Evolutionary conservation across 495 filamentous ascomycete species (phyloP), one percentile per base, ranked within the genome.

Genomic region (Penicillium manginii): DNA sequence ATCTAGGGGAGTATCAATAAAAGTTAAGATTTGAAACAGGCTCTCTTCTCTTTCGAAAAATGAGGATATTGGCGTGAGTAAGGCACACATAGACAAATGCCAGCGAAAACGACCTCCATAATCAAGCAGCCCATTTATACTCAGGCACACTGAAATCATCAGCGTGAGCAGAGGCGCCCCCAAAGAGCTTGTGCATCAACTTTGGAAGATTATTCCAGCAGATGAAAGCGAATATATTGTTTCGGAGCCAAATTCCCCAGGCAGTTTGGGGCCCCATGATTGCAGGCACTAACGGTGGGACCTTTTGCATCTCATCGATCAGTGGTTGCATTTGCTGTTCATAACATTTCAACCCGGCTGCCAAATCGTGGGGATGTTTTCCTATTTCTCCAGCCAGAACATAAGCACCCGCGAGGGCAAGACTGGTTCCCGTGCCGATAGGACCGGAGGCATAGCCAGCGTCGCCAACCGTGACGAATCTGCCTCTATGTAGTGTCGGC

Each of bases 331-430:
- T 73, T 17, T 56, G 55, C 53, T 74, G 55, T 56, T 80, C 75
- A 64, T 83, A 81, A 3, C 54, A 68, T 35, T 46, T 48, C 43
- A 83, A 63, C 15, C 69, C 80, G 4, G 67, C 66, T 4, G 57
- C 58, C 19, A 76, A 47, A 46, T 79, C 63, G 45, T 59, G 61
- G 11, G 48, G 33, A 45, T 72, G 52, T 48, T 57, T 67, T 2
- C 52, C 35, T 19, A 83, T 67, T 59, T 83, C 81, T 29, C 79
- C 81, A 1, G 81, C 81, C 2, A 83, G 66, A 4, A 81, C 50
- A 55, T 82, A 83, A 2, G 79, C 79, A 15, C 80, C 79, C 7
- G 76, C 68, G 1, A 83, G 61, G 10, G 73, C 68, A 23, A 73
- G 63, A 11, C 68, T 73, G 0, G 79, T 81, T 0, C 79, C 81